Base-by-base conservation (phyloP, 2,329 filamentous ascomycete species). In the Lasiodiplodia theobromae region DNA sequence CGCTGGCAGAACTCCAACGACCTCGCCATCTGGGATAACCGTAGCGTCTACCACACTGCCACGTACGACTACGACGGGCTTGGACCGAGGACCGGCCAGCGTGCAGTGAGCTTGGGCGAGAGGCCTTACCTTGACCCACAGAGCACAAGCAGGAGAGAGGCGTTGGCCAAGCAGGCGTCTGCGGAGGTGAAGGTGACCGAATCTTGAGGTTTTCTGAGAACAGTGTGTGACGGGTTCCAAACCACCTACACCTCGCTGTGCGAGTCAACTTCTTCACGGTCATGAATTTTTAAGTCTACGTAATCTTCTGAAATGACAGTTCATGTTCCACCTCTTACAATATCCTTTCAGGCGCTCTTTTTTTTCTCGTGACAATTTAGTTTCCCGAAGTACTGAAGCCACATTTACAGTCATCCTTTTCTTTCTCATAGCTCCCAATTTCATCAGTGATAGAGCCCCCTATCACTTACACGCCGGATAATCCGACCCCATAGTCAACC, bases 11-110 rank as follows among this genome's bases (percentile, higher is more conserved):
- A 83, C 69, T 70, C 76, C 68, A 84, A 86, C 70, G 83, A 85
- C 72, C 76, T 85, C 72, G 85, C 88, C 1, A 89, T 91, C 70
- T 92, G 89, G 89, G 89, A 92, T 73, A 91, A 91, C 69, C 79
- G 87, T 6, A 85, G 84, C 63, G 84, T 81, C 0, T 88, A 86
- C 76, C 87, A 89, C 71, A 85, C 84, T 49, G 88, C 87, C 0
- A 91, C 87, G 0, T 89, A 86, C 70, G 89, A 91, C 71, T 91
- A 88, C 70, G 82, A 81, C 8, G 80, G 84, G 25, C 79, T 83
- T 34, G 86, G 86, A 0, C 80, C 84, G 37, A 79, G 87, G 57
- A 80, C 82, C 58, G 83, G 86, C 28, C 82, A 88, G 73, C 75
- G 87, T 18, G 81, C 84, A 0, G 86, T 89, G 10, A 84, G 83